Conservation (phyloP, 495 filamentous ascomycete species). For the Penicillium salamii region DNA sequence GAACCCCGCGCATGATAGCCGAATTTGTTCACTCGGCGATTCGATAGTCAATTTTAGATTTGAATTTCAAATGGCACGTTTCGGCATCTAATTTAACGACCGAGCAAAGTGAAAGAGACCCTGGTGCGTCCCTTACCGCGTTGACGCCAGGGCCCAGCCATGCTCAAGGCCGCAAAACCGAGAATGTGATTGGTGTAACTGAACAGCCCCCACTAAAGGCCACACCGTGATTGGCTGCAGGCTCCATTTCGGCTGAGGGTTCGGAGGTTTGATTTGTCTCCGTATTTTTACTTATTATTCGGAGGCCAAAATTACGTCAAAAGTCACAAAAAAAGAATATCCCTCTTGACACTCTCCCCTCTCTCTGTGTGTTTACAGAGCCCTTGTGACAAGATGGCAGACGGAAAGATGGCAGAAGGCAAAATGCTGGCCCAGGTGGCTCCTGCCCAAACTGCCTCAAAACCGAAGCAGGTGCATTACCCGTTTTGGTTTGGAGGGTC, state of each 20-base stretch:
- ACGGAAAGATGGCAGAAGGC: constrained; percentile 42
- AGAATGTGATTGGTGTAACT: constrained; percentile 35
- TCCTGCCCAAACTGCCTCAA: constrained; percentile 23
- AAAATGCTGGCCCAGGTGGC: constrained; percentile 31
- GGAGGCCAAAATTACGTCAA: constrained; percentile 30
- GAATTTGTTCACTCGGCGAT: background rate
- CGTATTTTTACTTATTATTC: constrained; percentile 21
- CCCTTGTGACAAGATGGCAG: constrained; percentile 39
- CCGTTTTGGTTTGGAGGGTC: constrained; percentile 96
- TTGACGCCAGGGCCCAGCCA: background rate
- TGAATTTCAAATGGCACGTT: too few species aligned
- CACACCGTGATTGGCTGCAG: constrained; percentile 12
- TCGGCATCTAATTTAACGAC: constrained; percentile 19
- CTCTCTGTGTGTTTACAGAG: constrained; percentile 9
- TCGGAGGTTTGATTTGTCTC: constrained; percentile 43
- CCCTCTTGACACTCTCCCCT: constrained; percentile 8
- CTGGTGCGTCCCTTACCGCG: background rate
- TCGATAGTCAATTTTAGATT: too few species aligned
- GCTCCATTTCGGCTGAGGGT: constrained; percentile 12
- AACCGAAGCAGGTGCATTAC: constrained; percentile 54
- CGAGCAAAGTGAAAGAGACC: constrained; percentile 1
- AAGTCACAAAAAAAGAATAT: constrained; percentile 8
- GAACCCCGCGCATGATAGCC: constrained; percentile 12
- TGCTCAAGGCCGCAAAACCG: constrained; percentile 21
- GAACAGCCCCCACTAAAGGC: background rate